phyloP scores from a whole-genome alignment of 176 grass and related monocot genomes.

The Alopecurus myosuroides region DNA sequence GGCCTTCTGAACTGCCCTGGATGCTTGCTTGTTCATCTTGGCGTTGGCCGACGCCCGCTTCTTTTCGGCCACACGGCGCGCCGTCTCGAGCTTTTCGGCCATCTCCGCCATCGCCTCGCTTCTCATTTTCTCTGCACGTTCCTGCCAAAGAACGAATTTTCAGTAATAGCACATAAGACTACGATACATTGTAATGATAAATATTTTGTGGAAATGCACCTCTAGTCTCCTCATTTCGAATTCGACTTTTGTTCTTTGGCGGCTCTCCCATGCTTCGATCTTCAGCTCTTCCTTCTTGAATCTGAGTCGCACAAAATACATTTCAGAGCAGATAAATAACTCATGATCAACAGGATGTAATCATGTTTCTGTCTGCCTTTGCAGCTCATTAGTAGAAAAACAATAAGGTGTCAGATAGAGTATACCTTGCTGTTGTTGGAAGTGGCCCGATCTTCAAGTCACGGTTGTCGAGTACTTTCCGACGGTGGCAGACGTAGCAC shows the following conservation, averaged over 20 bases:
- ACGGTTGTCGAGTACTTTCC: too few species aligned
- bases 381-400: neutral
- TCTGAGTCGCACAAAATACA: constrained; percentile 31
- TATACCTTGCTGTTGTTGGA: constrained; percentile 87
- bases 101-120: constrained; percentile 52
- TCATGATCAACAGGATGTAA: neutral
- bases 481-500: too few species aligned
- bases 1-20: constrained; percentile 54
- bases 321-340: constrained; percentile 11
- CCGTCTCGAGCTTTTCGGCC: constrained; percentile 62
- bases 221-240: constrained; percentile 67
- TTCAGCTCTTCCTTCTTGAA: constrained; percentile 85
- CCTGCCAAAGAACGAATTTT: constrained; percentile 32
- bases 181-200: too few species aligned
- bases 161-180: too few species aligned
- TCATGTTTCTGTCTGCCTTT: neutral
- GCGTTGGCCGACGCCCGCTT: constrained; percentile 59
- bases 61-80: constrained; percentile 48
- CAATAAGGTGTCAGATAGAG: neutral
- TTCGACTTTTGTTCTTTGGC: constrained; percentile 64
- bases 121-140: constrained; percentile 61
- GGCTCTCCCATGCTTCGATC: constrained; percentile 88
- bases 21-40: constrained; percentile 61
- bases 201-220: constrained; percentile 34
- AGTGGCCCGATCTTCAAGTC: too few species aligned